Evolutionary conservation across 306 rosid species (phyloP), one percentile per base, ranked within the genome.

Genomic region (Benincasa hispida): DNA sequence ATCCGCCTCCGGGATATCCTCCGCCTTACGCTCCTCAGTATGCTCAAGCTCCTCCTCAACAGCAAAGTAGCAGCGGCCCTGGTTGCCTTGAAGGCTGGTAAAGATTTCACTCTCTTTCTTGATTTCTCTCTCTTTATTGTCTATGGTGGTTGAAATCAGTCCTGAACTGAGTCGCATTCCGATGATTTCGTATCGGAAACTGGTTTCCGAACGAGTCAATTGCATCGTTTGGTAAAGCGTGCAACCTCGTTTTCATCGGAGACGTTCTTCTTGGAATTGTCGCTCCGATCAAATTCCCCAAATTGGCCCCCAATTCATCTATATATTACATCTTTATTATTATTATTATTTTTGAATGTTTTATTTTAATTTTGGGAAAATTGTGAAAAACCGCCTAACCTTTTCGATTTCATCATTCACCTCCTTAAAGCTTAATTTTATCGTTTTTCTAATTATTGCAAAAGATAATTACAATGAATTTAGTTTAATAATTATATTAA

Each of bases 71-170:
- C 10, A 0, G 60, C 10, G 39, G 88, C 30, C 0, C 79, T 30
- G 97, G 98, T 59, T 72, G 87, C 41, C 0, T 93, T 81, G 92
- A 93, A 83, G 97, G 97, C 81, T 93, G 98, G 98, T 93, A 67
- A 28, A 67, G 25, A 5, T 1, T 8, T 63, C n/a, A 42, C 60
- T 79, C 15, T 39, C 28, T 25, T 35, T 66, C 27, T 24, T 54
- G 25, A 10, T 63, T 63, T 19, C 39, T 60, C 21, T 15, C 0
- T 34, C 25, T 35, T 34, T 37, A 3, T 9, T 63, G 48, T 63
- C 5, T 39, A 42, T 24, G 82, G 65, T 30, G 27, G 58, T 32
- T 25, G 6, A 45, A 51, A 50, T 22, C 57, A 30, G 55, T 24
- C 15, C 54, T 39, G 75, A 61, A 76, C 72, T 12, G 69, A 57